Conservation (phyloP, 768 basidiomycete species). For the Boletus reticulatus region DNA sequence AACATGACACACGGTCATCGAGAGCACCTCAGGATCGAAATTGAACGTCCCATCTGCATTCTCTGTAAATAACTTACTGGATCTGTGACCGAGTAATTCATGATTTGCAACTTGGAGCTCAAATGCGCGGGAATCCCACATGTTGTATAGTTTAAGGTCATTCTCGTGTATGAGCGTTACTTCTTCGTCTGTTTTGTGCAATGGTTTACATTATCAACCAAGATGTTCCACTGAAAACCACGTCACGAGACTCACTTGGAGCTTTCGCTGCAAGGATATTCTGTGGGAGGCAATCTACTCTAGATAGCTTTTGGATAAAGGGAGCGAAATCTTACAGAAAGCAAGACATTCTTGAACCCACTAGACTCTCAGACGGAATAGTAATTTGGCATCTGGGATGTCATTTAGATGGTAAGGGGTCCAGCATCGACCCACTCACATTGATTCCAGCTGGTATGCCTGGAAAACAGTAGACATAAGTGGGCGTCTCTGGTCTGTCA, state of each 20-base stretch:
- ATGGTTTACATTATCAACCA: background rate
- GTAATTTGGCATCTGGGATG: conserved; percentile 73
- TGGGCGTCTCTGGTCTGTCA: background rate
- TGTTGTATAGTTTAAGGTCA: conserved; percentile 70
- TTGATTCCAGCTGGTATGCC: conserved; percentile 90
- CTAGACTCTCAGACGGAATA: conserved; percentile 77
- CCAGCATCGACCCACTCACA: conserved; percentile 36
- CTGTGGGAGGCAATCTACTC: conserved; percentile 29
- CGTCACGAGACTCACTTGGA: conserved; percentile 49
- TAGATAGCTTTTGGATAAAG: background rate
- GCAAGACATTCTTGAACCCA: conserved; percentile 89
- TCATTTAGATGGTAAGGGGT: background rate
- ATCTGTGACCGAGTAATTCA: conserved; percentile 83
- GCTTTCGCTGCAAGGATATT: conserved; percentile 89
- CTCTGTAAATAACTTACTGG: conserved; percentile 82
- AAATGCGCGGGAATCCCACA: conserved; percentile 77
- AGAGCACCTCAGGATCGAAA: conserved; percentile 69
- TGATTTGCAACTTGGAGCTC: conserved; percentile 91
- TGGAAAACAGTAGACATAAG: conserved; percentile 20
- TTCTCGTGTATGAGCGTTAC: conserved; percentile 81
- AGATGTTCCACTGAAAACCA: background rate
- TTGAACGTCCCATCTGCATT: conserved; percentile 73
- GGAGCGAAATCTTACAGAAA: conserved; percentile 50
- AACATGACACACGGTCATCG: background rate
- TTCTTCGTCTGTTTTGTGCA: conserved; percentile 55